Base-by-base conservation (phyloP, 1,284 basidiomycete species). In the Tranzscheliella williamsii region DNA sequence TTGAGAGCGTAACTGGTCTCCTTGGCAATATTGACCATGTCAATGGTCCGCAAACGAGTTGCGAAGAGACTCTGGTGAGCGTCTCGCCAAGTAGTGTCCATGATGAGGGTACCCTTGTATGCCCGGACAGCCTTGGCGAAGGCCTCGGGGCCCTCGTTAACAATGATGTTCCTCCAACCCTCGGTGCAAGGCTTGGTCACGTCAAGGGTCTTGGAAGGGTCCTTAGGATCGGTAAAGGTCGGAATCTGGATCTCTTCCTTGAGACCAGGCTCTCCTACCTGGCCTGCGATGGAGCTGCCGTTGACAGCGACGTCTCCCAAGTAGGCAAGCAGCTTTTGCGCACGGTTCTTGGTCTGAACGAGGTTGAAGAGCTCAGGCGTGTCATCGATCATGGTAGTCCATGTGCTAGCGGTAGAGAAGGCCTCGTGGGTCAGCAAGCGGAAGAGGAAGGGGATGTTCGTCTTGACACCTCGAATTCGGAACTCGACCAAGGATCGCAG, bases 91-190 rank as follows among this genome's bases (percentile, higher is more conserved):
- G 94, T 98, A 39, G 94, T 98, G 60, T 76, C 82, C 80, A 81
- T 81, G 67, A 81, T 80, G 45, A 81, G 76, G 57, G 87, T 88
- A 61, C 95, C 95, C 45, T 91, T 91, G 81, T 99, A 98, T 65
- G 88, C 88, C 69, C 95, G 87, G 42, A 98, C 91, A 24, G 95
- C 95, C 82, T 94, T 96, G 53, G 95, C 95, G 77, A 99, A 99
- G 1, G 91, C 95, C 79, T 93, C 95, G 22, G 95, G 95, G 35
- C 95, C 95, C 68, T 97, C 85, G 80, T 97, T 91, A 73, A 95
- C 88, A 78, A 99, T 95, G 79, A 99, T 96, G 82, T 96, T 96
- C 67, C 95, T 86, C 95, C 95, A 98, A 51, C 95, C 95, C 34
- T 85, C 82, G 67, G 87, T 84, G 81, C 91, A 95, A 17, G 95